Evolutionary conservation across 2,329 filamentous ascomycete genomes (phyloP).

Genomic region (Trichoderma sp.): DNA sequence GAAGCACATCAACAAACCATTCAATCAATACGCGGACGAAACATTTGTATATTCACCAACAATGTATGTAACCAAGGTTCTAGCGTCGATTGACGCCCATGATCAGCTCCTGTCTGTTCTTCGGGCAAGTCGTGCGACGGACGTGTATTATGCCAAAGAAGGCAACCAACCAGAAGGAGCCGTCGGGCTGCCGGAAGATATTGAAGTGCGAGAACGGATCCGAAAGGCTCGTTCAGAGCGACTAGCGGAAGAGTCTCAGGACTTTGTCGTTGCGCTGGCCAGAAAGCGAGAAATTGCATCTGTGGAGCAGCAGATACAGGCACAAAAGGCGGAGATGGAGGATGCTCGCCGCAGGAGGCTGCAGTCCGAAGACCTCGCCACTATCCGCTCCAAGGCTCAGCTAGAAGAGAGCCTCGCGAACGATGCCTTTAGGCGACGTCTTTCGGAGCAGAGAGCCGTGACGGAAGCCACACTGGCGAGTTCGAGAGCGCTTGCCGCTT

Average conservation of each 20-base stretch:
- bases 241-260: slow-evolving; percentile 45
- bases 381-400: slow-evolving; percentile 43
- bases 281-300: slow-evolving; percentile 50
- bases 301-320: slow-evolving; percentile 50
- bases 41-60: slow-evolving; percentile 61
- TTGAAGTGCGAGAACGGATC: slow-evolving; percentile 48
- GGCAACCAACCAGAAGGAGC: slow-evolving; percentile 54
- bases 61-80: slow-evolving; percentile 54
- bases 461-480: slow-evolving; percentile 46
- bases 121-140: slow-evolving; percentile 48
- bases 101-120: slow-evolving; percentile 47
- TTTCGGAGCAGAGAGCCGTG: slow-evolving; percentile 47
- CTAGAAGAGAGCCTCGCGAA: slow-evolving; percentile 43
- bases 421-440: slow-evolving; percentile 32
- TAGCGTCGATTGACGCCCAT: slow-evolving; percentile 39
- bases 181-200: slow-evolving; percentile 49
- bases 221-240: slow-evolving; percentile 47
- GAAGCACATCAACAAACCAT: slow-evolving; percentile 60
- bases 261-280: slow-evolving; percentile 46
- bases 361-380: slow-evolving; percentile 44
- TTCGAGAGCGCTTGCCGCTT: slow-evolving; percentile 43
- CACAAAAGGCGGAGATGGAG: slow-evolving; percentile 49
- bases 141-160: slow-evolving; percentile 53
- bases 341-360: slow-evolving; percentile 47
- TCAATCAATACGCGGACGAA: slow-evolving; percentile 52